A percentile compares a stretch with the other conserved stretches of the same genome.
Conservation (phyloP, 2,329 filamentous ascomycete genomes). For the Cytospora leucostoma region DNA sequence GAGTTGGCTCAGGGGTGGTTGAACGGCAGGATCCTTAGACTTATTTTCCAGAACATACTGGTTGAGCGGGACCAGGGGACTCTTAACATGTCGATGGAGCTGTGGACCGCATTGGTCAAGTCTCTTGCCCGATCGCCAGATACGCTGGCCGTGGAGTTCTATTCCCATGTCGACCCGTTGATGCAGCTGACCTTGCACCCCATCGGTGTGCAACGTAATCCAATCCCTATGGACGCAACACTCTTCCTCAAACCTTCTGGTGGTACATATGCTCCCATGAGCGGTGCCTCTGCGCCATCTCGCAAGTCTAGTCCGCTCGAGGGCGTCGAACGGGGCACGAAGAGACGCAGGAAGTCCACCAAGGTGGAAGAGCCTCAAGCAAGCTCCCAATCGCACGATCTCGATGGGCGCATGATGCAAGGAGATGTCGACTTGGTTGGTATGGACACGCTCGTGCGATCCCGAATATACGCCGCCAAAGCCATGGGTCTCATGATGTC, state of each 20-base stretch:
- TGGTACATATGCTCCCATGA: conserved; percentile 67
- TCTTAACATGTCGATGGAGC: conserved; percentile 77
- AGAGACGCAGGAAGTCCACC: conserved; percentile 81
- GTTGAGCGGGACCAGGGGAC: conserved; percentile 88
- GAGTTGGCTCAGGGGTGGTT: conserved; percentile 87
- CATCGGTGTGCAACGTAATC: conserved; percentile 86
- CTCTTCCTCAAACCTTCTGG: conserved; percentile 95
- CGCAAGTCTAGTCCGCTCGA: conserved; percentile 55
- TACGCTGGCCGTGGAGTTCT: conserved; percentile 72
- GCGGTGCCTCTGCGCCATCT: conserved; percentile 47
- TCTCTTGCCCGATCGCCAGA: conserved; percentile 65
- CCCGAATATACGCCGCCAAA: conserved; percentile 81
- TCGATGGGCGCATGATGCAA: conserved; percentile 97
- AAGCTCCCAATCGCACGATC: conserved; percentile 78
- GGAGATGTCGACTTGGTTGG: conserved; percentile 95
- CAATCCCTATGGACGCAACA: conserved; percentile 85
- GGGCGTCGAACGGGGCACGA: conserved; percentile 63
- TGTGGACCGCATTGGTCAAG: conserved; percentile 79
- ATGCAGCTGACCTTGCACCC: conserved; percentile 85
- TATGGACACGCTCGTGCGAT: conserved; percentile 82
- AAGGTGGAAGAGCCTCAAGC: conserved; percentile 71
- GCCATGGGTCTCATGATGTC: conserved; percentile 86
- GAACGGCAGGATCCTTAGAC: conserved; percentile 80
- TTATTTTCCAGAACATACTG: conserved; percentile 93
- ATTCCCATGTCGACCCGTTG: conserved; percentile 74